Evolutionary conservation across 108 stramenopile species (phyloP), one percentile per base, ranked within the genome.

Genomic region (Pseudonitzschia multistriata): DNA sequence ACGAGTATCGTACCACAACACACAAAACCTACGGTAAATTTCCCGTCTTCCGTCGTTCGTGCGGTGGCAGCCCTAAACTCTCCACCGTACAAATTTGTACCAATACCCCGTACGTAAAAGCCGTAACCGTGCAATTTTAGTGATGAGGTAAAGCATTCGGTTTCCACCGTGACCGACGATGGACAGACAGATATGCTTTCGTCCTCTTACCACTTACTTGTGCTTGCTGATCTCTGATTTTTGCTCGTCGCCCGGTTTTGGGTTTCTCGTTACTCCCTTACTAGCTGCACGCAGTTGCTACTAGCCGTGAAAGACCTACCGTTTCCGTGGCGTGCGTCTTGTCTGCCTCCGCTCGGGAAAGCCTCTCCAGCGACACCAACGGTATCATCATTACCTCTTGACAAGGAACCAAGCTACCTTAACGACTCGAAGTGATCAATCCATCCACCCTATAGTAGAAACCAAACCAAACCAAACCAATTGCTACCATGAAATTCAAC

Each of bases 401-500:
- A 52, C 50, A 52, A 52, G 50, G 50, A 52, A 7, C 25, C 7
- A 49, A 5, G 25, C 50, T 52, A 24, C 50, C 22, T 52, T 3
- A 2, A 2, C 7, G 21, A 52, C 50, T 59, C 57, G 34, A 59
- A 59, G 57, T 59, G 34, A 59, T 59, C 57, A 59, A 30, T 30
- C 33, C 14, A 17, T n/a, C 21, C n/a, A 6, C 49, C 10, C 24
- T 25, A 25, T 52, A 52, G 42, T 45, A 45, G 42, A 45, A 45
- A 45, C 42, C 37, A 5, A 39, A 39, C 37, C 37, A 39, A 39
- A 13, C 13, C 42, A 45, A 45, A 45, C 42, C 10, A n/a, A n/a
- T n/a, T n/a, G n/a, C n/a, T n/a, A 93, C 76, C 62, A 94, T 94
- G 93, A 95, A 95, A 82, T 95, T 86, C 85, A 87, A 81, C 31